phyloP scores from a whole-genome alignment of 1,139 yeast species.

The Saccharomyces hybrid region DNA sequence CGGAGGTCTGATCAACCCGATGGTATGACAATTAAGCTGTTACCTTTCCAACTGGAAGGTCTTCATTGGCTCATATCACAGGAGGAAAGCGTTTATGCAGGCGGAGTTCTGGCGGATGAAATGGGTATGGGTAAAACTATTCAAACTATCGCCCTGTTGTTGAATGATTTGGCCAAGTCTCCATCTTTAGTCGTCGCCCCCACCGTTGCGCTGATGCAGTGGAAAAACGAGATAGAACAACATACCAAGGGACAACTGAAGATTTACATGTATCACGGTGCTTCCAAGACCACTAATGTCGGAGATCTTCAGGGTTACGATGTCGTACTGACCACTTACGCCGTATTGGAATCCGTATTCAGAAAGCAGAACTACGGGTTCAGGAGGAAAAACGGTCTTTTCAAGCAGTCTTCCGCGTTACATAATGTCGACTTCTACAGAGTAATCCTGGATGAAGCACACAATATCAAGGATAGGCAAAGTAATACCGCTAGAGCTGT shows the following conservation, averaged over 20 bases:
- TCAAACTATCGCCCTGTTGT: constrained; percentile 82
- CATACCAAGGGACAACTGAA: constrained; percentile 68
- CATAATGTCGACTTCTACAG: constrained; percentile 76
- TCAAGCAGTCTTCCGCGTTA: constrained; percentile 67
- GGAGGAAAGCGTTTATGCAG: constrained; percentile 66
- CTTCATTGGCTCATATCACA: constrained; percentile 80
- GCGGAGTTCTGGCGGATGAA: constrained; percentile 97
- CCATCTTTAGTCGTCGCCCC: constrained; percentile 95
- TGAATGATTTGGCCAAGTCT: constrained; percentile 53
- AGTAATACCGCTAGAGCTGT: constrained; percentile 93
- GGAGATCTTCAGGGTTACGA: constrained; percentile 60
- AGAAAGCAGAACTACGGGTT: constrained; percentile 82
- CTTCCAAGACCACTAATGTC: constrained; percentile 53
- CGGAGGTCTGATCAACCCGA: constrained; percentile 69
- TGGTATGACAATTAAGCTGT: constrained; percentile 61
- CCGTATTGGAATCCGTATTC: constrained; percentile 81
- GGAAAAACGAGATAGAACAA: constrained; percentile 86
- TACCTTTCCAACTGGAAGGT: constrained; percentile 94
- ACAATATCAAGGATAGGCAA: constrained; percentile 89
- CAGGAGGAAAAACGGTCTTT: constrained; percentile 57
- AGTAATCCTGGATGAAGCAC: constrained; percentile 94
- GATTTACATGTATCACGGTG: constrained; percentile 77
- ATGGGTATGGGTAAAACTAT: constrained; percentile 99
- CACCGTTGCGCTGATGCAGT: constrained; percentile 94
- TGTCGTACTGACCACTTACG: constrained; percentile 83